These are phyloP conservation scores for Chenopodium album DNA, from an alignment of 148 eudicot species.

Conservation along the genomic window DNA sequence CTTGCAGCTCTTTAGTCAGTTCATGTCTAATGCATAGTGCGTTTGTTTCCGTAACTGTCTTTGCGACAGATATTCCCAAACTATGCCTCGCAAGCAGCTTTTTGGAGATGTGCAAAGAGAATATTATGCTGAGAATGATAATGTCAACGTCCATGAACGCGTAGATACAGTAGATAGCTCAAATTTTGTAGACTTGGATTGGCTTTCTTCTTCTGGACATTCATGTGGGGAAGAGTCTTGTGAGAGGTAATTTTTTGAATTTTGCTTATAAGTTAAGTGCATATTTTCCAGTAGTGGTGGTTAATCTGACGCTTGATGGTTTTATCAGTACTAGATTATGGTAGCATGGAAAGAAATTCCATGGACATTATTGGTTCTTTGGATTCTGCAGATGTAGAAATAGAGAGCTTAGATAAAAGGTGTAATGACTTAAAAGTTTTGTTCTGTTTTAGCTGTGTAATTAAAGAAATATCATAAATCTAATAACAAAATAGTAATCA, in stretches of 20 bases:
- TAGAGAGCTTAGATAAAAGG: background rate
- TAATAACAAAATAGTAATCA: background rate
- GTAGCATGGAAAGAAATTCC: background rate
- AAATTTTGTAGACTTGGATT: constrained; percentile 85
- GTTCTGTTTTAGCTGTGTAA: background rate
- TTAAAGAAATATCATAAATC: background rate
- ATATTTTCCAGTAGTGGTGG: background rate
- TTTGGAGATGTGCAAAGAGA: constrained; percentile 64
- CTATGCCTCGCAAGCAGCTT: constrained; percentile 50
- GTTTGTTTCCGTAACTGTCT: constrained; percentile 9
- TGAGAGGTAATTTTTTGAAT: constrained; percentile 53
- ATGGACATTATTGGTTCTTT: background rate
- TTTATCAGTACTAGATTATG: background rate
- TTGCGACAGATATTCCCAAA: constrained; percentile 46
- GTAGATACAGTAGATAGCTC: constrained; percentile 66
- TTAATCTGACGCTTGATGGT: background rate
- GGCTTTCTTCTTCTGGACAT: constrained; percentile 88
- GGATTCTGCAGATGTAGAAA: background rate
- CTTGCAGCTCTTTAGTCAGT: background rate
- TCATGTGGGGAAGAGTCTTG: constrained; percentile 75
- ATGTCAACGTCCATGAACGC: constrained; percentile 29
- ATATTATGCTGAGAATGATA: constrained; percentile 46
- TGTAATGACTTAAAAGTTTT: background rate
- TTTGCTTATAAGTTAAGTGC: background rate
- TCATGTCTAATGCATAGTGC: background rate